Conservation (phyloP, 306 rosid species). For the Fagus sylvatica region DNA sequence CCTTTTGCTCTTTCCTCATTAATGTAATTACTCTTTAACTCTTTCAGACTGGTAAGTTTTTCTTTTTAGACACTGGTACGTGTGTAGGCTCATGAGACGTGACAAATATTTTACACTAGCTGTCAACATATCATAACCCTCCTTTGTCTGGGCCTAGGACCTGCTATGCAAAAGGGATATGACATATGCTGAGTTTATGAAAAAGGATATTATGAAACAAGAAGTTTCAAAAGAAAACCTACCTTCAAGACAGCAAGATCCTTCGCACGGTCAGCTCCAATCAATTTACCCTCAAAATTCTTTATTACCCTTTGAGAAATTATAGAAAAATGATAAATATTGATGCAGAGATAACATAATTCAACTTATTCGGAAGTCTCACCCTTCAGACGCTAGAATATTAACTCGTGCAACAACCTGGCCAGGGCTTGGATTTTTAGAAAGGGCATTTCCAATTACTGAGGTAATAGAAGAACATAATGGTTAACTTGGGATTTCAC, state of each 20-base stretch:
- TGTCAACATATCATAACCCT: background rate
- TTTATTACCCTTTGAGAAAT: constrained; percentile 54
- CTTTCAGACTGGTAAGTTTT: background rate
- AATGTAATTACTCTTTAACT: background rate
- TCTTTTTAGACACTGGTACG: no score
- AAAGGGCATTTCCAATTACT: constrained; percentile 93
- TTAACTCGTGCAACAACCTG: constrained; percentile 93
- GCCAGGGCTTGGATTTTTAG: constrained; percentile 79
- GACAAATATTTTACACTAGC: background rate
- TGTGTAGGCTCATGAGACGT: background rate
- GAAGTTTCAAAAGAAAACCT: constrained; percentile 7
- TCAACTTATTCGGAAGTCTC: constrained; percentile 33
- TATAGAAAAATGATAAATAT: constrained; percentile 23
- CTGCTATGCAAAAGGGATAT: background rate
- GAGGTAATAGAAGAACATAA: constrained; percentile 29
- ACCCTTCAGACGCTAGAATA: constrained; percentile 85
- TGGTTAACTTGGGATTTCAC: constrained; percentile 20
- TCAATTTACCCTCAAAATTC: constrained; percentile 87
- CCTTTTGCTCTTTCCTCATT: no score
- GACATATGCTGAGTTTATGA: background rate
- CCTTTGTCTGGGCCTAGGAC: background rate
- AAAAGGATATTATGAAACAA: background rate
- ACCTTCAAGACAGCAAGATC: constrained; percentile 95
- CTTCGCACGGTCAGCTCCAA: constrained; percentile 96
- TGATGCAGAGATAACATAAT: constrained; percentile 2